Base-by-base conservation (phyloP, 768 basidiomycete genomes). In the Nidularia pulvinata region DNA sequence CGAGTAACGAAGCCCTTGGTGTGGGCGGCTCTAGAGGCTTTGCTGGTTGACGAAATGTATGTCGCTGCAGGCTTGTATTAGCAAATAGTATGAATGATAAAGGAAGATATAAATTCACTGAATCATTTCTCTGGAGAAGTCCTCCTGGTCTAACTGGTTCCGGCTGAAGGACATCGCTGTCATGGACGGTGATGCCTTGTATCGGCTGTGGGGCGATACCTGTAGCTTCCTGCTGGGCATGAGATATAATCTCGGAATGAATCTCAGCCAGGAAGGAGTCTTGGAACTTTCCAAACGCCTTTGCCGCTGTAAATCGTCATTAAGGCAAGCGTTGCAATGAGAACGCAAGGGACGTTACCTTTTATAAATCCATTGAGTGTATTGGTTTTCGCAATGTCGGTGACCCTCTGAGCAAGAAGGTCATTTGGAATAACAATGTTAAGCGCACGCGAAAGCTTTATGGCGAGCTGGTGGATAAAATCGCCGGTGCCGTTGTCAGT, bases 351-450 rank as follows among this genome's bases (percentile, higher is more conserved):
- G n/a, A n/a, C n/a, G n/a, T n/a, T 54, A 91, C 91, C 90, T 70
- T 78, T 77, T 46, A 84, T 79, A 66, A 95, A 93, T 2, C 77
- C 84, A 10, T 82, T 78, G 19, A 82, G 60, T 1, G 81, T 60
- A 60, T 85, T 91, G 1, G 82, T 82, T 67, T 83, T 86, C 5
- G 92, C 92, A 55, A 95, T 88, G 60, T 90, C 88, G 25, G 86
- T 84, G 34, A 95, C 89, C 53, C 88, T 75, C 56, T 81, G 77
- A 2, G 93, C 93, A 19, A 96, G 80, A 3, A 89, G 69, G 59
- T 92, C 89, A 65, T 95, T 96, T 0, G 91, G 90, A 62, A 91
- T 91, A 55, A 93, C 66, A 11, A 78, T 76, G 66, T 94, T 95
- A 61, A 95, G 78, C 2, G 84, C 83, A 34, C 93, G 73, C 1